Evolutionary conservation across 2,329 filamentous ascomycete species (phyloP).

Genomic region (Aureobasidium uvarum): DNA sequence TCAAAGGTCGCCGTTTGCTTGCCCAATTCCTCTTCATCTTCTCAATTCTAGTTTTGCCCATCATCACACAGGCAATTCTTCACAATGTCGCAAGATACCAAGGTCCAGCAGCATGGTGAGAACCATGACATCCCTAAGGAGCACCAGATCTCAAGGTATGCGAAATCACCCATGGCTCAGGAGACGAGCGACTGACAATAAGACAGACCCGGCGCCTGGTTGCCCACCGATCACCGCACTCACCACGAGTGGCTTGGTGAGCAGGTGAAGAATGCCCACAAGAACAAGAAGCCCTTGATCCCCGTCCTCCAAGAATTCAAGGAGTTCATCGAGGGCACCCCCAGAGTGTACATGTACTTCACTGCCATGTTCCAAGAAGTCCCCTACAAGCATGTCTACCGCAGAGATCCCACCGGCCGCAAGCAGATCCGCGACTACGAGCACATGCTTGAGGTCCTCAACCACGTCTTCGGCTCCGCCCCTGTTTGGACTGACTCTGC

Average conservation of each 20-base stretch:
- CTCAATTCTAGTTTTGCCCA: slow-evolving; percentile 6
- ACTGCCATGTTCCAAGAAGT: slow-evolving; percentile 64
- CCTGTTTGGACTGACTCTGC: slow-evolving; percentile 45
- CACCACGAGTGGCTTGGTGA: slow-evolving; percentile 63
- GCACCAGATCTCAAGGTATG: slow-evolving; percentile 49
- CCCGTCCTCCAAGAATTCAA: slow-evolving; percentile 65
- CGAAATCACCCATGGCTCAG: slow-evolving; percentile 27
- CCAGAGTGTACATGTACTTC: slow-evolving; percentile 66
- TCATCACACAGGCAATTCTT: neutral
- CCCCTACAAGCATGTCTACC: slow-evolving; percentile 60
- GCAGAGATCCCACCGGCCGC: slow-evolving; percentile 59
- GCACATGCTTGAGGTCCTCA: slow-evolving; percentile 65
- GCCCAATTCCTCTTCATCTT: neutral
- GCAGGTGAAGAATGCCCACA: slow-evolving; percentile 56
- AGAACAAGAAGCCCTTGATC: slow-evolving; percentile 51
- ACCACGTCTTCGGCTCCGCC: slow-evolving; percentile 50
- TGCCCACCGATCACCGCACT: slow-evolving; percentile 61
- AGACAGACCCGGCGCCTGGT: slow-evolving; percentile 57
- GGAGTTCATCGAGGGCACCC: slow-evolving; percentile 62
- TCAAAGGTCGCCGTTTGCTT: slow-evolving; percentile 1
- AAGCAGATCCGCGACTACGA: slow-evolving; percentile 63
- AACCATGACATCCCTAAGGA: slow-evolving; percentile 49
- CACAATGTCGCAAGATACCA: slow-evolving; percentile 16
- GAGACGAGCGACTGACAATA: neutral
- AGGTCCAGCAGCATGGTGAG: slow-evolving; percentile 20